Base-by-base conservation (phyloP, 805 yeast genomes). In the Kluyveromyces siamensis region DNA sequence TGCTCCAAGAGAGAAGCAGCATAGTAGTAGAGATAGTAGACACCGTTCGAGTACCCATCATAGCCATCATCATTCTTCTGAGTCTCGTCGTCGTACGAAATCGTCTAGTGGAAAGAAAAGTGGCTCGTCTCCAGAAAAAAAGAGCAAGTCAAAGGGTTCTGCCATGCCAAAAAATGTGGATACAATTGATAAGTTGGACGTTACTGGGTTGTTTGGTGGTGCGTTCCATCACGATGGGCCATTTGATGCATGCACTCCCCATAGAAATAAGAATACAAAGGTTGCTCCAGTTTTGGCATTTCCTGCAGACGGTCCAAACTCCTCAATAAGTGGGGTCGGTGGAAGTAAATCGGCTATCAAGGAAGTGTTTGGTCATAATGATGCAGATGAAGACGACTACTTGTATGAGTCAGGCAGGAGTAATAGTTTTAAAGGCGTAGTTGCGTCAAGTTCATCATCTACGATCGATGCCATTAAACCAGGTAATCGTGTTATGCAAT, bases 221-320 rank as follows among this genome's bases (percentile, higher is more conserved):
- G 87, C 95, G 2, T 93, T 93, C 75, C 99, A 93, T 67, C 98
- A 93, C 67, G 99, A 93, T 69, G 99, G 99, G 11, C 99, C 99
- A 14, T 93, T 93, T 65, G 99, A 93, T 65, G 99, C 99, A 1
- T 91, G 98, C 67, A 86, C 95, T 2, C 98, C 99, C 8, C 96
- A 87, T 66, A 81, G 98, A 65, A 93, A 93, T 68, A 86, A 84
- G 69, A 74, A 79, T 54, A 72, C 74, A 17, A 75, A 72, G 61
- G 81, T 80, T 42, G 96, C 97, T 0, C 99, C 99, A 5, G 96
- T 93, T 14, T 72, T 80, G 71, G 99, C 99, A 0, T 93, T 91
- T 75, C 96, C 97, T 0, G 86, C 77, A 7, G 95, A 91, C 68
- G 97, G 98, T 0, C 96, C 98, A 53, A 93, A 93, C 68, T 84